Evolutionary conservation across 495 filamentous ascomycete species (phyloP).

Genomic region (Lophiostoma macrostomum): DNA sequence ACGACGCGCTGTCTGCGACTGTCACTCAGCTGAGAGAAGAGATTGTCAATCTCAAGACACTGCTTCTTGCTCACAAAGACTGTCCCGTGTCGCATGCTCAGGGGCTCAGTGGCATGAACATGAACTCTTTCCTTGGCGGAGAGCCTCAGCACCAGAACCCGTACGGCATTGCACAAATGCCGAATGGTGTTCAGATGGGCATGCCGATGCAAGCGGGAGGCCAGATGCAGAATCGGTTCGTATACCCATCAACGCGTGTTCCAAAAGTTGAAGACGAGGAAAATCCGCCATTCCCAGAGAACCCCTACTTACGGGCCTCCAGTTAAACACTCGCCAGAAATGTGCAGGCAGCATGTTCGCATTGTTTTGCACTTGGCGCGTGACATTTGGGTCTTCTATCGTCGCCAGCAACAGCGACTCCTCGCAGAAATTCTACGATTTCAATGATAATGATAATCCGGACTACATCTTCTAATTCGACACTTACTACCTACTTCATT

Average conservation of each 20-base stretch:
- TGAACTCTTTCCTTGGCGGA: conserved; percentile 57
- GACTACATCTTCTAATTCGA: no score
- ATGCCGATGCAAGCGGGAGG: conserved; percentile 28
- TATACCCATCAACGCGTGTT: conserved; percentile 3
- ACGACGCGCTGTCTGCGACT: conserved; percentile 79
- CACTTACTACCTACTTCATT: no score
- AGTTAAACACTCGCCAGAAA: no score
- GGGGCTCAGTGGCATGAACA: conserved; percentile 66
- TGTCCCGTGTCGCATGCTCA: conserved; percentile 90
- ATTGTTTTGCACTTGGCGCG: no score
- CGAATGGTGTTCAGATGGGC: conserved; percentile 30
- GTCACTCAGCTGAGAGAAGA: conserved; percentile 86
- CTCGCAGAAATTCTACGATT: no score
- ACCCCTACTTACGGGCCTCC: background rate
- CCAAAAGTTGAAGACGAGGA: conserved; percentile 5
- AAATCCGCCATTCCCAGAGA: background rate
- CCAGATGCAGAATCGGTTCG: conserved; percentile 32
- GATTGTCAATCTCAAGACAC: conserved; percentile 90
- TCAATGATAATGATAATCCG: no score
- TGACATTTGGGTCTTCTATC: no score
- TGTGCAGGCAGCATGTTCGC: background rate
- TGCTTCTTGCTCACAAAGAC: conserved; percentile 93
- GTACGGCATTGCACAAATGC: conserved; percentile 64
- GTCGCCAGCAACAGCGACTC: no score
- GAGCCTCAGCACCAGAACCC: conserved; percentile 57